Evolutionary conservation across 371 early-diverging fungal genomes (phyloP), one percentile per base, ranked within the genome.

Genomic region (Rhizopus sp.): DNA sequence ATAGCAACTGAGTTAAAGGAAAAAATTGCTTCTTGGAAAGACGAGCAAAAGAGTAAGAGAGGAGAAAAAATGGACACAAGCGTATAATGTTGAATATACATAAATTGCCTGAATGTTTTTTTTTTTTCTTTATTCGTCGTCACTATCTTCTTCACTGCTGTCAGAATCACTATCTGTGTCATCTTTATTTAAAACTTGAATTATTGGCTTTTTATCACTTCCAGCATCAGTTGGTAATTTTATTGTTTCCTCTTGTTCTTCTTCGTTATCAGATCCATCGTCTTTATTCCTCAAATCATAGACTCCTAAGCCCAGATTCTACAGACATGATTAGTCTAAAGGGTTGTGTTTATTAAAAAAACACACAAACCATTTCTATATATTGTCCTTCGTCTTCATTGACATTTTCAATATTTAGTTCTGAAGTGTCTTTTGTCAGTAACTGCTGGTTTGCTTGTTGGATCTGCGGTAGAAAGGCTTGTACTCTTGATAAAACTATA

Each of bases 391-490:
- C 60, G 12, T 82, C 69, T 5, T 80, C 72, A 17, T 70, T 66
- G 3, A 86, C 69, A 49, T 86, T 77, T 48, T 86, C 86, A 52
- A 86, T 84, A 52, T 84, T 73, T 7, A 82, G 42, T 44, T 71
- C 66, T 7, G 62, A 51, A 1, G 75, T 73, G 57, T 85, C 81
- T 16, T 54, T 50, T 10, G 59, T 30, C 29, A 70, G 51, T 4
- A 85, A 68, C 23, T 74, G 52, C n/a, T 71, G 63, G 55, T 85
- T 85, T n/a, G 85, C 85, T 17, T 61, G 57, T 37, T 82, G 74
- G 5, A 85, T 55, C 63, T 85, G 83, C 0, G 84, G 85, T 47
- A 85, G 61, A 55, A 85, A 83, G 17, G 81, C 73, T 57, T 82
- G 78, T 2, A 85, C 75, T 38, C 81, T 70, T 37, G 84, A 75